Percentiles rank a stretch among this genome's conserved stretches.
These are phyloP conservation scores for Ophiognomonia clavigignenti-juglandacearum DNA, from an alignment of 2,329 filamentous ascomycete genomes.

Conservation along the genomic window DNA sequence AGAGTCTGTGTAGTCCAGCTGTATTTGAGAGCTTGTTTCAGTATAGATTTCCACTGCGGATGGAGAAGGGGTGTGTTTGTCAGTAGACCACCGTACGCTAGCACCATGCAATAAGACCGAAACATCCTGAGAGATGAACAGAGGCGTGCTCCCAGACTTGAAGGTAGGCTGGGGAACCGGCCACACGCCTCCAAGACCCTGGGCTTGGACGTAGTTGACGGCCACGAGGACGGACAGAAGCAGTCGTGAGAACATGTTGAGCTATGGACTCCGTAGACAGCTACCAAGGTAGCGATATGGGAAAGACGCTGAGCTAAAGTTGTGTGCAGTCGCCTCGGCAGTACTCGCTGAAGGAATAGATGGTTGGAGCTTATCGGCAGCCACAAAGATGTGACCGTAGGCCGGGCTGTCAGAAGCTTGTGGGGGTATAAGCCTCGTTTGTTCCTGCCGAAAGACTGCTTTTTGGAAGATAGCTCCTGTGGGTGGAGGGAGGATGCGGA, in stretches of 20 bases:
- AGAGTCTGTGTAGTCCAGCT: conserved; percentile 47
- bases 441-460: too few relatives aligned
- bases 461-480: too few relatives aligned
- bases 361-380: too few relatives aligned
- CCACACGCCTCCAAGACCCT: conserved; percentile 38
- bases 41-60: conserved; percentile 21
- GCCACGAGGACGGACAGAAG: conserved; percentile 35
- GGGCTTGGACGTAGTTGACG: conserved; percentile 38
- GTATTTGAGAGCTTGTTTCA: conserved; percentile 30
- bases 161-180: conserved; percentile 45
- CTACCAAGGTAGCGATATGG: background rate
- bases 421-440: too few relatives aligned
- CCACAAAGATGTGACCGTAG: too few relatives aligned
- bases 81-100: conserved; percentile 43
- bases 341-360: too few relatives aligned
- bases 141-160: conserved; percentile 44
- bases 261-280: conserved; percentile 9
- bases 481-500: too few relatives aligned
- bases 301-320: background rate
- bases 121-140: conserved; percentile 50
- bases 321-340: too few relatives aligned
- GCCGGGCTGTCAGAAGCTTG: too few relatives aligned
- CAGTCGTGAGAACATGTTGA: conserved; percentile 22
- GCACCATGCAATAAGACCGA: conserved; percentile 55
- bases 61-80: conserved; percentile 17